Conservation (phyloP, 1,284 basidiomycete genomes). For the Peniophora sp. region DNA sequence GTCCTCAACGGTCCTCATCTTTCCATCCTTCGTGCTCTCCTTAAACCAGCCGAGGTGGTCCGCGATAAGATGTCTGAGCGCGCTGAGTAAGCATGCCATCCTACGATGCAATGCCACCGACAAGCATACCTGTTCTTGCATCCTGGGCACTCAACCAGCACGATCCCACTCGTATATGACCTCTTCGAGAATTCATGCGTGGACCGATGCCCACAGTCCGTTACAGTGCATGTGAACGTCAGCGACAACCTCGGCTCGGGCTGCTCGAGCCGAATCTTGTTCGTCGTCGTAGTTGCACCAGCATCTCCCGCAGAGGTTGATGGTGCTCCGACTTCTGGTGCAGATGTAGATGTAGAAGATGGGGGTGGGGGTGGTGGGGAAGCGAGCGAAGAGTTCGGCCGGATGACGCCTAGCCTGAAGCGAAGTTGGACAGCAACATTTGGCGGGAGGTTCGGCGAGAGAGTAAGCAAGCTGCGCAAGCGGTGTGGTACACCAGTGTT, state of each 20-base stretch:
- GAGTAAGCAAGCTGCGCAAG: slow-evolving; percentile 29
- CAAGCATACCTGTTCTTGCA: slow-evolving; percentile 81
- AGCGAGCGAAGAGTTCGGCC: slow-evolving; percentile 5
- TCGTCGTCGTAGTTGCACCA: slow-evolving; percentile 20
- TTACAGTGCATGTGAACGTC: slow-evolving; percentile 85
- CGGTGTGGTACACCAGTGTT: slow-evolving; percentile 31
- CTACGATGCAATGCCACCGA: slow-evolving; percentile 1
- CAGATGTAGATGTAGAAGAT: slow-evolving; percentile 1
- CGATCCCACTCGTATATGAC: slow-evolving; percentile 84
- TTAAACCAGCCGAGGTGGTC: slow-evolving; percentile 94
- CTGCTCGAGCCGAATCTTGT: slow-evolving; percentile 15
- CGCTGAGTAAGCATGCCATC: slow-evolving; percentile 1
- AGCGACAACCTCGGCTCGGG: slow-evolving; percentile 57
- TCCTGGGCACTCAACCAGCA: slow-evolving; percentile 86
- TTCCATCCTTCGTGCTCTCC: slow-evolving; percentile 66
- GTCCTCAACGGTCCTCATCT: slow-evolving; percentile 74
- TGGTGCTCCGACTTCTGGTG: neutral
- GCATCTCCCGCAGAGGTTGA: slow-evolving; percentile 5
- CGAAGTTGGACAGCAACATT: slow-evolving; percentile 13
- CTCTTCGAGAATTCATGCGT: slow-evolving; percentile 84
- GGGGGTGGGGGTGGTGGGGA: neutral
- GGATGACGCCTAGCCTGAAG: slow-evolving; percentile 5
- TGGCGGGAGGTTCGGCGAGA: slow-evolving; percentile 26
- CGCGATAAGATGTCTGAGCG: slow-evolving; percentile 73
- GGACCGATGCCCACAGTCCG: slow-evolving; percentile 73